Evolutionary conservation across 352 stramenopile species (phyloP).

Genomic region (Phytopythium ostracodes): DNA sequence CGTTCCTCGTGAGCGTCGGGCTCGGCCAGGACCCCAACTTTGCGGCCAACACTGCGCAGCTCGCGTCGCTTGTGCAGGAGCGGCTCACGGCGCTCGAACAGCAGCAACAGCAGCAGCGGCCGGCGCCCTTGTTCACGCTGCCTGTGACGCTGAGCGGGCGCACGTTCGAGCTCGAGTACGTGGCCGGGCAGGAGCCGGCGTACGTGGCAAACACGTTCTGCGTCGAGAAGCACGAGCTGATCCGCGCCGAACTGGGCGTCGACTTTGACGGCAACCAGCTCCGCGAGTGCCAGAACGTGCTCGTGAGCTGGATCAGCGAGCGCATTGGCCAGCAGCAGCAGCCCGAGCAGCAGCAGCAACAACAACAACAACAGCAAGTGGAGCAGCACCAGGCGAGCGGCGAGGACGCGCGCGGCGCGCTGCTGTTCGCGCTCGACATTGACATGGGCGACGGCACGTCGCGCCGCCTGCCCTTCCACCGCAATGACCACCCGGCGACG

Average conservation of each 20-base stretch:
- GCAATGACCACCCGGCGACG: constrained; percentile 43
- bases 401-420: constrained; percentile 17
- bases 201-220: constrained; percentile 67
- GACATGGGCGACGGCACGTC: constrained; percentile 46
- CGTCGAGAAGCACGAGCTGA: constrained; percentile 58
- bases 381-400: not conserved
- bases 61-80: constrained; percentile 12
- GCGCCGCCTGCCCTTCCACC: constrained; percentile 40
- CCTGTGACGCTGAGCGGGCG: constrained; percentile 54
- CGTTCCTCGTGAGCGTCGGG: constrained; percentile 52
- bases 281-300: constrained; percentile 50
- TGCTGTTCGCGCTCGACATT: constrained; percentile 74
- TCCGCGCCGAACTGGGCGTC: constrained; percentile 43
- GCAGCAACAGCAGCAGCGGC: constrained; percentile 11
- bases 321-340: constrained; percentile 17
- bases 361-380: constrained; percentile 16
- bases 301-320: constrained; percentile 38
- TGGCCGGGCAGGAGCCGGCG: constrained; percentile 47
- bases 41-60: constrained; percentile 33
- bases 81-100: not conserved
- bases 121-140: constrained; percentile 40
- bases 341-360: constrained; percentile 7
- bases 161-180: constrained; percentile 65
- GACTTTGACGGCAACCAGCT: constrained; percentile 61
- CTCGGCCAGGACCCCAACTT: constrained; percentile 40